Conservation (phyloP, 192 early-diverging fungal genomes). For the Entomortierella beljakovae region DNA sequence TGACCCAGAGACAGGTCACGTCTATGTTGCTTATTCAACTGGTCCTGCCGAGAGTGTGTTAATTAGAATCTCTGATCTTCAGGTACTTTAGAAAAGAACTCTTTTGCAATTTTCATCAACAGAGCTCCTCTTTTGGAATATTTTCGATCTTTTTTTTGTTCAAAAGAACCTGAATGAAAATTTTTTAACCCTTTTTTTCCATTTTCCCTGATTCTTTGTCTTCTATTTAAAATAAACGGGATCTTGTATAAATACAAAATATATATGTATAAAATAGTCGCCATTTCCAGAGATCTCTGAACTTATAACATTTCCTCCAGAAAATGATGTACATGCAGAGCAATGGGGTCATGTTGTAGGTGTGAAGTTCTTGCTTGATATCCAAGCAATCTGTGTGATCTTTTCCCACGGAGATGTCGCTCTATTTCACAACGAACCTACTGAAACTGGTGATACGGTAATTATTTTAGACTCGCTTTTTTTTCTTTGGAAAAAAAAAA, state of each 20-base stretch:
- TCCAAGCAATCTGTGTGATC: slow-evolving; percentile 64
- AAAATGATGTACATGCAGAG: slow-evolving; percentile 35
- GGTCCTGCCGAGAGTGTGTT: slow-evolving; percentile 44
- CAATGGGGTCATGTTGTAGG: slow-evolving; percentile 55
- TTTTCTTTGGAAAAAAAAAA: neutral
- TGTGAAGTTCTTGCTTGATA: slow-evolving; percentile 65
- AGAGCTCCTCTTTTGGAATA: no score
- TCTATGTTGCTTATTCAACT: slow-evolving; percentile 65
- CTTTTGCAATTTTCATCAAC: neutral
- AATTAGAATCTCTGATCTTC: slow-evolving; percentile 40
- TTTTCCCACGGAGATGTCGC: slow-evolving; percentile 69
- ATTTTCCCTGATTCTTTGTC: neutral
- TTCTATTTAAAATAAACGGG: neutral
- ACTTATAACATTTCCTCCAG: slow-evolving; percentile 39
- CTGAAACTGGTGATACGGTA: slow-evolving; percentile 47
- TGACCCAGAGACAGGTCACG: slow-evolving; percentile 64
- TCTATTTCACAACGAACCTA: slow-evolving; percentile 58
- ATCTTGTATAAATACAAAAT: neutral
- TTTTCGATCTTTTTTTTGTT: no score
- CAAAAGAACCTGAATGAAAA: no score
- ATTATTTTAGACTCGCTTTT: neutral
- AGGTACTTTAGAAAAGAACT: slow-evolving; percentile 17
- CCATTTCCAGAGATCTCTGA: slow-evolving; percentile 52
- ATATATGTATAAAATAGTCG: neutral
- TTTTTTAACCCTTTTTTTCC: no score